Conservation (phyloP, 1,284 basidiomycete genomes). For the Wolfiporia cocos region DNA sequence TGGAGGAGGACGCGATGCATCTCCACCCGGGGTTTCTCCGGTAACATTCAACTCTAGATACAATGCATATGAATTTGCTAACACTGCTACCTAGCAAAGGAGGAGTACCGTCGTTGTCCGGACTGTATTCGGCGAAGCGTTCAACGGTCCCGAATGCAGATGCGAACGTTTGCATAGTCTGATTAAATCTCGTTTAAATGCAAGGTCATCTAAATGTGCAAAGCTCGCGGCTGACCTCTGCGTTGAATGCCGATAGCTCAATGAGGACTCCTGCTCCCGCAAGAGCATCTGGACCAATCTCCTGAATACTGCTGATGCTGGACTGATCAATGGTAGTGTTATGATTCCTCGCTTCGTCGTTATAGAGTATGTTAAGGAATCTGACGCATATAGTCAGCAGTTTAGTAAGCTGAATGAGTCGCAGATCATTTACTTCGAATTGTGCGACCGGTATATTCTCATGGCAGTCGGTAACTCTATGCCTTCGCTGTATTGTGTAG, state of each 20-base stretch:
- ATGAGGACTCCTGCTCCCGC: conserved; percentile 38
- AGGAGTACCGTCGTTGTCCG: conserved; percentile 7
- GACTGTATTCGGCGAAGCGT: conserved; percentile 26
- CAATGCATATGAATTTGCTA: not conserved
- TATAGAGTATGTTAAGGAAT: conserved; percentile 48
- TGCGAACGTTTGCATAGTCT: conserved; percentile 44
- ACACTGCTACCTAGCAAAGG: not conserved
- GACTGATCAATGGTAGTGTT: not conserved
- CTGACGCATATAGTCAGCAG: conserved; percentile 26
- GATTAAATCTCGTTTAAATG: not conserved
- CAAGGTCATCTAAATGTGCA: not conserved
- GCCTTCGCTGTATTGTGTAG: not conserved
- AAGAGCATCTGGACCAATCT: conserved; percentile 24
- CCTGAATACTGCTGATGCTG: not conserved
- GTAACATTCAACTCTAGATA: not conserved
- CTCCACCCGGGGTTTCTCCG: not conserved
- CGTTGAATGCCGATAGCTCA: conserved; percentile 50
- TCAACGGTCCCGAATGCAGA: conserved; percentile 54
- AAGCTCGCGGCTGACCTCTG: conserved; percentile 35
- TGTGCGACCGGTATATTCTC: conserved; percentile 37
- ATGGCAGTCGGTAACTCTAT: conserved; percentile 41
- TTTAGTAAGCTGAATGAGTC: not conserved
- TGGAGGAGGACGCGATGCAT: conserved; percentile 23
- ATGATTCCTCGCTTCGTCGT: conserved; percentile 39
- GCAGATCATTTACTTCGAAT: conserved; percentile 34